Percentiles rank a stretch among this genome's conserved stretches.
phyloP scores from a whole-genome alignment of 2,329 filamentous ascomycete genomes.

The Botrytis deweyae region DNA sequence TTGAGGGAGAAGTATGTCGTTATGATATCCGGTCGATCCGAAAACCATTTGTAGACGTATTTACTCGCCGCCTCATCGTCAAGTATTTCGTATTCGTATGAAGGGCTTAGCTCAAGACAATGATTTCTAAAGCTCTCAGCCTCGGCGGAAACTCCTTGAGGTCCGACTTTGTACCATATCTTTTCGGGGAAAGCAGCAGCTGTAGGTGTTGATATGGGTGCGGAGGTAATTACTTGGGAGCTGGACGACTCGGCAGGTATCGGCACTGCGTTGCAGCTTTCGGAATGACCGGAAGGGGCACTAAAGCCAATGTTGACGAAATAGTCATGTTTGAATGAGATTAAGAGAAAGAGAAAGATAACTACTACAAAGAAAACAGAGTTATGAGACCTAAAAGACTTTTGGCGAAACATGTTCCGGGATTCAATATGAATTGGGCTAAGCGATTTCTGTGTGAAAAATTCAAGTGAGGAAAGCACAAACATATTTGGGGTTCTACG shows the following conservation, averaged over 20 bases:
- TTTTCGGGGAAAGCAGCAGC: not conserved
- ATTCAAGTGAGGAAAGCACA: too few relatives aligned
- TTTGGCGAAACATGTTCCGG: not conserved
- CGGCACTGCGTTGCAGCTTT: not conserved
- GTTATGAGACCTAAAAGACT: not conserved
- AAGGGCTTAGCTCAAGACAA: not conserved
- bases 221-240: not conserved
- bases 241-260: not conserved
- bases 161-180: not conserved
- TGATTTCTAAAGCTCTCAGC: not conserved
- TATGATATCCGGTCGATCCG: not conserved
- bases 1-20: not conserved
- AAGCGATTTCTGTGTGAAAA: too few relatives aligned
- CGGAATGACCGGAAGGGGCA: not conserved
- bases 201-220: not conserved
- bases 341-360: fast-evolving
- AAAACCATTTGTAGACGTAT: not conserved
- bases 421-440: too few relatives aligned
- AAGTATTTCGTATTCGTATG: not conserved
- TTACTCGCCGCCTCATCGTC: not conserved
- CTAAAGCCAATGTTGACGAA: not conserved
- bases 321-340: not conserved
- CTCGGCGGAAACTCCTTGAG: not conserved
- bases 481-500: too few relatives aligned
- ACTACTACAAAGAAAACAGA: not conserved